Evolutionary conservation across 306 rosid species (phyloP), one percentile per base, ranked within the genome.

Genomic region (Casuarina equisetifolia): DNA sequence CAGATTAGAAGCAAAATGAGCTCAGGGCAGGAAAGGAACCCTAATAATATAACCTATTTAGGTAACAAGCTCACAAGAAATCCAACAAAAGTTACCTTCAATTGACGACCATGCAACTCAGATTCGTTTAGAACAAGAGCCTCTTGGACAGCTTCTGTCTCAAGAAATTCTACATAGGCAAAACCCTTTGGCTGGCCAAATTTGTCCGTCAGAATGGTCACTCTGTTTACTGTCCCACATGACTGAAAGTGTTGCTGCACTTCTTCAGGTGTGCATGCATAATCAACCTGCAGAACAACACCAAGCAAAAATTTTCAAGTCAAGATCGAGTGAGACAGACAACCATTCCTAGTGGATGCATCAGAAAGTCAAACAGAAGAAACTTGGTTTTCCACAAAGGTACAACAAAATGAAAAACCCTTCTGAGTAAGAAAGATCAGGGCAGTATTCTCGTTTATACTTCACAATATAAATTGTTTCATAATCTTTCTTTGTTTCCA

Each of bases 251-350:
- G 98, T 85, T 89, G 95, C 86, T 94, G 97, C 84, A 92, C 98
- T 89, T 95, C 98, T 85, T 95, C 97, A 82, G 98, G 98, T 4
- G 98, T 92, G 88, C 98, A 94, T 50, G 97, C 94, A 84, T 90
- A 92, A 84, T 92, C 98, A 79, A 92, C 98, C 98, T 94, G 86
- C 76, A 84, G 79, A 64, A 82, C 55, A 81, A 36, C 17, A 82
- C 70, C 80, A 43, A 69, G 62, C 84, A 76, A 84, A 46, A 48
- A 52, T 58, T 74, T 81, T 53, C 70, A 72, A 76, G 75, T 68
- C 53, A 32, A 59, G 43, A 35, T 73, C 9, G 42, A 89, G 69
- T 72, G 74, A 71, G 49, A 59, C 79, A 54, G 77, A 69, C 5
- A 74, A 36, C 45, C 5, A 62, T 13, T 12, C 19, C 19, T 6